Percentiles rank a stretch among this genome's conserved stretches.
phyloP scores from a whole-genome alignment of 1,284 basidiomycete species.

The Ceratobasidium papillatum region DNA sequence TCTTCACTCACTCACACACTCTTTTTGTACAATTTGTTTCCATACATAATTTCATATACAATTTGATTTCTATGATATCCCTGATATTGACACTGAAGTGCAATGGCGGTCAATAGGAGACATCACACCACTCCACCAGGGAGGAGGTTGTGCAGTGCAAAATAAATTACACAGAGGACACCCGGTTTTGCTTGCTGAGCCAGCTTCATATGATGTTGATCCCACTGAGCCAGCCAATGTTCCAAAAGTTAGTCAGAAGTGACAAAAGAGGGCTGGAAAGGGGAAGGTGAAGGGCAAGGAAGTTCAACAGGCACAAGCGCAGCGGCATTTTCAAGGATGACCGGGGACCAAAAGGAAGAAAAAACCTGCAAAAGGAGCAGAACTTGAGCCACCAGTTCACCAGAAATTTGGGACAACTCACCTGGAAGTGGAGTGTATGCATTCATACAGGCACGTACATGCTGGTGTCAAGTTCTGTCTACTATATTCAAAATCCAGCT shows the following conservation, averaged over 20 bases:
- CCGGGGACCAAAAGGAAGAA: conserved; percentile 10
- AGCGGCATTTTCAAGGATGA: background rate
- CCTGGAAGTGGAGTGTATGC: conserved; percentile 6
- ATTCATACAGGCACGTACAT: conserved; percentile 3
- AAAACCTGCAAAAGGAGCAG: background rate
- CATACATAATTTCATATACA: no score
- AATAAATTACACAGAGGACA: background rate
- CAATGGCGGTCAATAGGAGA: background rate
- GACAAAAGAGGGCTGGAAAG: background rate
- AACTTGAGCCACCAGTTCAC: background rate
- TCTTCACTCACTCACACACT: no score
- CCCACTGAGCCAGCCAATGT: conserved; percentile 10
- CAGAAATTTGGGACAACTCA: background rate
- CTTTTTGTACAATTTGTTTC: no score
- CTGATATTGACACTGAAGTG: conserved; percentile 6
- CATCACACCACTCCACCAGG: conserved; percentile 18
- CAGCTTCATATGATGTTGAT: conserved; percentile 10
- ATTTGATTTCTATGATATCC: conserved; percentile 17
- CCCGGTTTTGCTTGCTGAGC: conserved; percentile 8
- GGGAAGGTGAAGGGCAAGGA: background rate
- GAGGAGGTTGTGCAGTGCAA: conserved; percentile 6
- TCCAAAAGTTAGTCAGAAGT: no score
- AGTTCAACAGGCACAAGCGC: background rate
- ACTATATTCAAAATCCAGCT: background rate
- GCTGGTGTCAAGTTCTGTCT: background rate